Evolutionary conservation across 176 grass and related monocot genomes (phyloP), one percentile per base, ranked within the genome.

Genomic region (Raddia guianensis): DNA sequence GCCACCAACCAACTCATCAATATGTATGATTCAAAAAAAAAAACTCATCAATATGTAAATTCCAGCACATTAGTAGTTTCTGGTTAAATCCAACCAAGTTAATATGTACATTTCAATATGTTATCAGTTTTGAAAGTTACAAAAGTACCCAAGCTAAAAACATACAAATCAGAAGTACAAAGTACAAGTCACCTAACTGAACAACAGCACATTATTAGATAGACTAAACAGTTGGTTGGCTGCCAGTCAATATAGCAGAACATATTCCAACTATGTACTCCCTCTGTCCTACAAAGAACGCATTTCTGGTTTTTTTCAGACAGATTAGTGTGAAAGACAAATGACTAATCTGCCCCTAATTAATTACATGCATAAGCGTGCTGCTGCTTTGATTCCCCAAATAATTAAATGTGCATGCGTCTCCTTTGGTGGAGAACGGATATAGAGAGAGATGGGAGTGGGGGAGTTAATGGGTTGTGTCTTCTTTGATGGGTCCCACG

Each of bases 171-270:
- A 50, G 19, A 33, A 43, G 13, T 58, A 59, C 56, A 3, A 77
- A 78, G 40, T n/a, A 62, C 14, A 70, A 20, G 5, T 27, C 19
- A 61, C 66, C 57, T 66, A 77, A 66, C 49, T 72, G n/a, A 65
- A 69, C 54, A 69, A 9, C 46, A 3, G 2, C 14, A 52, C 13
- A n/a, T 37, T 75, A 45, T 61, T 50, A 59, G 69, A 19, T 70
- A 19, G 68, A 76, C n/a, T 69, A 44, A 75, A 14, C 56, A 63
- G 45, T 27, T 21, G 50, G 34, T 59, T 49, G 50, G 4, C 40
- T 63, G 16, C 66, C 20, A 33, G 50, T 79, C 32, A 66, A 79
- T 12, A 79, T 11, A 83, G 18, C 34, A 43, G 51, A 49, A 72
- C 16, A 1, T 9, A 64, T 77, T 55, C 27, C n/a, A 27, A 50